These are phyloP conservation scores for Fraxinus xanthoxyloides DNA, from an alignment of 305 asterid genomes.

Conservation along the genomic window DNA sequence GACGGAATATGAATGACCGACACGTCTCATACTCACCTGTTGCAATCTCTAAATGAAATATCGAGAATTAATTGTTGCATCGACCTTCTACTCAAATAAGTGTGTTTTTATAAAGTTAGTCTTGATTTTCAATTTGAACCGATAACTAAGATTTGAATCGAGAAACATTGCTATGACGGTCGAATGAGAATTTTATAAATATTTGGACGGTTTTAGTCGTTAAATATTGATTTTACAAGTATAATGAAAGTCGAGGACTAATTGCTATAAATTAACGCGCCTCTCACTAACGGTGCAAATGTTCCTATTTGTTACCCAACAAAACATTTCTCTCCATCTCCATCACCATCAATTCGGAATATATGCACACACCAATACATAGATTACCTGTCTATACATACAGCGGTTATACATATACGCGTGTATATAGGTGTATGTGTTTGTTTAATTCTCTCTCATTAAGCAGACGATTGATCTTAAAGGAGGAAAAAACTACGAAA, in stretches of 20 bases:
- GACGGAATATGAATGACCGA: too few relatives aligned
- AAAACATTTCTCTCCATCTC: not conserved
- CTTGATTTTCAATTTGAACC: not conserved
- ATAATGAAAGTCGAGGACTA: not conserved
- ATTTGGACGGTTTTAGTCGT: not conserved
- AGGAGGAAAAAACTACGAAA: not conserved
- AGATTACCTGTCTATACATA: not conserved
- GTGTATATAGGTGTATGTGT: not conserved
- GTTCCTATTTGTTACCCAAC: not conserved
- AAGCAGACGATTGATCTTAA: slow-evolving; percentile 10
- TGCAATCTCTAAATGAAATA: not conserved
- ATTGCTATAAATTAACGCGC: not conserved
- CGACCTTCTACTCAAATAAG: not conserved
- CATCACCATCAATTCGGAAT: not conserved
- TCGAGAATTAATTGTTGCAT: not conserved
- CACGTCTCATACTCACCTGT: not conserved
- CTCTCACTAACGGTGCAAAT: not conserved
- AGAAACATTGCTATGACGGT: not conserved
- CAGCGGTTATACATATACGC: not conserved
- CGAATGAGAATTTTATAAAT: not conserved
- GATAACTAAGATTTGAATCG: not conserved
- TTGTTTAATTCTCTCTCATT: not conserved
- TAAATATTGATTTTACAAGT: not conserved
- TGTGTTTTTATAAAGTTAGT: not conserved
- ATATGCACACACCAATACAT: not conserved